Conservation (phyloP, 495 filamentous ascomycete genomes). For the Xylaria castorea region DNA sequence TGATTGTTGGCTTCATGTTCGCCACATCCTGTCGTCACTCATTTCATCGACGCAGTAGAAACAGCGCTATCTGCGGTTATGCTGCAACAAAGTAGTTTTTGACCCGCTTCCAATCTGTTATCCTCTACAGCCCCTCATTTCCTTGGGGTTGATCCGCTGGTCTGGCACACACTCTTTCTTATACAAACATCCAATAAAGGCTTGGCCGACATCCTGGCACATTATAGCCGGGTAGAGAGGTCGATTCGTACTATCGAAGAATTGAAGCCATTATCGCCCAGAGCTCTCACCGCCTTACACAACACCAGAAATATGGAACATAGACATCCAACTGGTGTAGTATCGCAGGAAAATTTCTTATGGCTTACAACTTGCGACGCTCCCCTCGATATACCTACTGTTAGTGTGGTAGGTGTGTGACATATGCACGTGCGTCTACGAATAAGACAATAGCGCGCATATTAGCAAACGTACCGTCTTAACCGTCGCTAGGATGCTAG, state of each 20-base stretch:
- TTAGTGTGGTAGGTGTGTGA: slow-evolving; percentile 13
- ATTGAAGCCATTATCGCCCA: slow-evolving; percentile 13
- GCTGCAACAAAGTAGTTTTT: slow-evolving; percentile 14
- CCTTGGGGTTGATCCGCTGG: slow-evolving; percentile 22
- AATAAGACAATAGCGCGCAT: slow-evolving; percentile 21
- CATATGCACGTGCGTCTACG: background rate
- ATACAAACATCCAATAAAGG: slow-evolving; percentile 16
- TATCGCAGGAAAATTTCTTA: background rate
- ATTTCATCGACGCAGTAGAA: background rate
- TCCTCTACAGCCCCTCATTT: slow-evolving; percentile 23
- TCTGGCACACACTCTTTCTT: slow-evolving; percentile 16
- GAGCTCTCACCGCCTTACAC: slow-evolving; percentile 8
- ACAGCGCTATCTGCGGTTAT: slow-evolving; percentile 26
- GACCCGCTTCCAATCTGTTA: slow-evolving; percentile 22
- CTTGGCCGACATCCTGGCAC: slow-evolving; percentile 24
- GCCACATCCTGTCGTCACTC: slow-evolving; percentile 19
- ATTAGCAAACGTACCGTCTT: background rate
- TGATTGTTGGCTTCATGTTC: slow-evolving; percentile 11
- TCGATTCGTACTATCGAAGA: slow-evolving; percentile 9
- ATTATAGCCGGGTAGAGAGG: background rate
- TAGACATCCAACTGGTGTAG: background rate
- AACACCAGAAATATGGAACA: background rate
- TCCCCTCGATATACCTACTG: background rate
- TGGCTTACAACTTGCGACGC: slow-evolving; percentile 9
- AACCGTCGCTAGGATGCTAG: slow-evolving; percentile 6